These are phyloP conservation scores for Hevea brasiliensis DNA, from an alignment of 345 rosid genomes.

Conservation along the genomic window DNA sequence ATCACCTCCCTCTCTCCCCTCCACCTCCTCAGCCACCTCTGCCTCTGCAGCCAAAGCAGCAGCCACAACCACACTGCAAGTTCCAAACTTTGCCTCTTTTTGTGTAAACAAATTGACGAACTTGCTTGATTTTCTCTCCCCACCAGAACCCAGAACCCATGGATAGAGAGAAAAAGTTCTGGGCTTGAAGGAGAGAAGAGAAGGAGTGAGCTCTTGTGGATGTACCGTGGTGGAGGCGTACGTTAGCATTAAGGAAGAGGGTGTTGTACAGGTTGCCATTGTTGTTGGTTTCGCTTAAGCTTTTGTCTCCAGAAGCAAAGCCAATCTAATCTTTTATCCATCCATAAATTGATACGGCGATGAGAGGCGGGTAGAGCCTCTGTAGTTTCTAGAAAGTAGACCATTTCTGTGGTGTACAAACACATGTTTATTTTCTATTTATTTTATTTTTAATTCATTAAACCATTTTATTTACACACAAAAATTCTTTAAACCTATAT, in stretches of 20 bases:
- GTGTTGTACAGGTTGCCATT: constrained; percentile 60
- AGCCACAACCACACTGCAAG: constrained; percentile 33
- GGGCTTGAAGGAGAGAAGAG: constrained; percentile 55
- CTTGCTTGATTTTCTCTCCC: constrained; percentile 29
- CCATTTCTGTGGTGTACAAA: not conserved
- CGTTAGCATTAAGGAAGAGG: constrained; percentile 56
- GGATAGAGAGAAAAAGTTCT: constrained; percentile 40
- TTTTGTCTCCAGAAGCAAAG: not conserved
- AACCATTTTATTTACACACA: no score
- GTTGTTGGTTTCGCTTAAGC: not conserved
- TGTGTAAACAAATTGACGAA: constrained; percentile 18
- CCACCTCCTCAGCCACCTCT: constrained; percentile 48
- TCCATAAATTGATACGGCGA: not conserved
- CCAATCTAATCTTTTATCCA: not conserved
- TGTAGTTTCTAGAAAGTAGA: not conserved
- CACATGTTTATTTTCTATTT: not conserved
- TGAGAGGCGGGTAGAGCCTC: not conserved
- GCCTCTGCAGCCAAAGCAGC: constrained; percentile 52
- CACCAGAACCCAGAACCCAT: constrained; percentile 24
- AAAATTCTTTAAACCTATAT: no score
- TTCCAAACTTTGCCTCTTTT: constrained; percentile 24
- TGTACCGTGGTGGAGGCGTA: constrained; percentile 49
- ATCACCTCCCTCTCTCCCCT: constrained; percentile 34
- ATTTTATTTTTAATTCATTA: no score
- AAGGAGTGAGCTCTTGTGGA: constrained; percentile 50